These are phyloP conservation scores for Pseudogymnoascus sp. DNA, from an alignment of 2,329 filamentous ascomycete genomes.

Conservation along the genomic window DNA sequence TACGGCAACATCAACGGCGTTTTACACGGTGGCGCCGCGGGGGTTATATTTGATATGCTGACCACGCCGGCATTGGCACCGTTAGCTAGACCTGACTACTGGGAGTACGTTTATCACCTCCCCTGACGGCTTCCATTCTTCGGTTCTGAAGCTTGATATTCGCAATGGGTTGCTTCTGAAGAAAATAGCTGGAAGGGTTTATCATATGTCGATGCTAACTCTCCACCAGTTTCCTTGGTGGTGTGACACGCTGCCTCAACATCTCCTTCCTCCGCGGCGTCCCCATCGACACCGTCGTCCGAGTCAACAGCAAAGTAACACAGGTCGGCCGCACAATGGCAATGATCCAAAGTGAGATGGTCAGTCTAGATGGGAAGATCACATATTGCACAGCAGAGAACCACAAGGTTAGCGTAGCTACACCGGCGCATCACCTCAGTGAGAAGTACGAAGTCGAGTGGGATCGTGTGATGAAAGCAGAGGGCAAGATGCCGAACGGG, in stretches of 20 bases:
- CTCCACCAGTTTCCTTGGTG: slow-evolving; percentile 38
- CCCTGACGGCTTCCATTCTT: background rate
- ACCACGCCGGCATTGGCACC: slow-evolving; percentile 46
- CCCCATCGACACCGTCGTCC: slow-evolving; percentile 39
- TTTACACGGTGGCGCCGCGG: slow-evolving; percentile 49
- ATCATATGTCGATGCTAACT: background rate
- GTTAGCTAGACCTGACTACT: slow-evolving; percentile 42
- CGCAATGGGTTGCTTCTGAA: background rate
- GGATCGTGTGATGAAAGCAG: slow-evolving; percentile 38
- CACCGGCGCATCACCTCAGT: slow-evolving; percentile 33
- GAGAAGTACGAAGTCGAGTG: slow-evolving; percentile 34
- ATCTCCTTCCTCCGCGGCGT: slow-evolving; percentile 47
- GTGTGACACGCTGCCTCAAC: slow-evolving; percentile 44
- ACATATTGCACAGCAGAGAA: slow-evolving; percentile 47
- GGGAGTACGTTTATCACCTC: slow-evolving; percentile 34
- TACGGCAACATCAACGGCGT: slow-evolving; percentile 43
- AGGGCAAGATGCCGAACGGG: slow-evolving; percentile 14
- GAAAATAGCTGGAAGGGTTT: background rate
- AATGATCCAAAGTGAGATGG: slow-evolving; percentile 45
- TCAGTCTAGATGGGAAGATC: slow-evolving; percentile 40
- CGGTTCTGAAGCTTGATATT: background rate
- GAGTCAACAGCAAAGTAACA: slow-evolving; percentile 38
- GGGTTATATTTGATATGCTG: slow-evolving; percentile 50
- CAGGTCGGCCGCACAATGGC: slow-evolving; percentile 46
- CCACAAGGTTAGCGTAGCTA: slow-evolving; percentile 44